phyloP scores from a whole-genome alignment of 768 basidiomycete genomes.

The Kwoniella shandongensis region DNA sequence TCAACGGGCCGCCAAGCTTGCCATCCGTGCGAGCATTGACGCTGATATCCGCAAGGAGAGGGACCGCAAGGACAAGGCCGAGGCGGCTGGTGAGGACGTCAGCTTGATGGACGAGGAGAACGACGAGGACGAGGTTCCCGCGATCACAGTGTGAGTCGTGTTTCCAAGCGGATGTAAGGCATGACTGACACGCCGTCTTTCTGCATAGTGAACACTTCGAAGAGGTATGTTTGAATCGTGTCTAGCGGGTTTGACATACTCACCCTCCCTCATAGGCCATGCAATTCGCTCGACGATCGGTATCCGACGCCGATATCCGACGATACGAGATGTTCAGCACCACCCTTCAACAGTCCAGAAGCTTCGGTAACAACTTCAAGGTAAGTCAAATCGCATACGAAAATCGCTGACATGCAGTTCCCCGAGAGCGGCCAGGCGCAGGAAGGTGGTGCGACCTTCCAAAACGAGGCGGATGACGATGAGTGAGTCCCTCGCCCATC shows the following conservation, averaged over 20 bases:
- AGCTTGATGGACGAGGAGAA: constrained; percentile 60
- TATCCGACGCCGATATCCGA: constrained; percentile 93
- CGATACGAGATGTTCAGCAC: constrained; percentile 97
- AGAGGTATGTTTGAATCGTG: constrained; percentile 57
- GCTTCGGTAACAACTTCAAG: constrained; percentile 90
- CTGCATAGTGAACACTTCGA: constrained; percentile 82
- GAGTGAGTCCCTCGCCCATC: constrained; percentile 56
- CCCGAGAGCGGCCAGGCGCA: constrained; percentile 65
- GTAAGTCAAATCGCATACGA: background rate
- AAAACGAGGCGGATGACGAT: constrained; percentile 83
- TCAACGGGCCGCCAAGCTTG: constrained; percentile 94
- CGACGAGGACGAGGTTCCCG: constrained; percentile 84
- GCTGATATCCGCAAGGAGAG: constrained; percentile 76
- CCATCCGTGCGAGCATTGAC: constrained; percentile 93
- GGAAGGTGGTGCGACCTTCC: constrained; percentile 55
- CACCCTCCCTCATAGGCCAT: constrained; percentile 62
- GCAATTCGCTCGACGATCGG: constrained; percentile 94
- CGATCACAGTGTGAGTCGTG: constrained; percentile 68
- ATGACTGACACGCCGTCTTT: background rate
- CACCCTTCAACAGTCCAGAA: constrained; percentile 54
- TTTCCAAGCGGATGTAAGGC: no score
- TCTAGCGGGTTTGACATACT: background rate
- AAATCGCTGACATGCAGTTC: constrained; percentile 59
- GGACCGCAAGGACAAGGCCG: constrained; percentile 78
- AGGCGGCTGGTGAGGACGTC: constrained; percentile 67